Base-by-base conservation (phyloP, 2,329 filamentous ascomycete genomes). In the Aureobasidium pullulans region DNA sequence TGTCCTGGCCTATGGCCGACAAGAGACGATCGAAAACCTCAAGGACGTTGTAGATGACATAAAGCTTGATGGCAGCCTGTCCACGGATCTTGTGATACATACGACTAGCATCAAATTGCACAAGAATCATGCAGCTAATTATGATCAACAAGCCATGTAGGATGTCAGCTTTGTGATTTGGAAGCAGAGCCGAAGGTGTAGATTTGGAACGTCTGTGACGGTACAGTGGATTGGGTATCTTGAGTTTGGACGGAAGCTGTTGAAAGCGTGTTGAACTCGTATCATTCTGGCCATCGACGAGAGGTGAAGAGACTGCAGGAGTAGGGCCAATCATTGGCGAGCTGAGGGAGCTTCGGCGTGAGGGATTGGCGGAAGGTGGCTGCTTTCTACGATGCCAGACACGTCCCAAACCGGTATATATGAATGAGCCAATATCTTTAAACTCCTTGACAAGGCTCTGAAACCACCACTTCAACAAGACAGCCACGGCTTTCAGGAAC, bases 81-180 rank as follows among this genome's bases (percentile, higher is more conserved):
- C 91, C 94, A 48, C 93, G 87, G 66, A 99, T 96, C 67, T 92
- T 92, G 72, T 99, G 94, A 69, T 99, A 99, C 90, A 97, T 96
- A 54, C 92, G 85, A 70, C 92, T 96, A 6, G 94, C 94, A 71
- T 99, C 95, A 47, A 99, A 87, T 28, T 84, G 86, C 85, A 96
- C 93, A 53, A 99, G 78, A 13, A 93, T 84, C 54, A 88, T 78
- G 66, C 90, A 96, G 69, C 90, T 96, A 67, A 84, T 85, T 50
- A 96, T 82, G 62, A 99, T 93, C 61, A 99, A 82, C 19, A 90
- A 79, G 0, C 94, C 94, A 72, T 96, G 95, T 2, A 99, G 79
- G 11, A 99, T 83, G 73, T 99, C 94, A 9, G 94, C 94, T 73
- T 99, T 99, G 76, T 99, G 89, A 63, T 90, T 91, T 0, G 90